Percentiles rank a stretch among this genome's conserved stretches.
These are phyloP conservation scores for Acacia acuminata DNA, from an alignment of 306 rosid species.

Conservation along the genomic window DNA sequence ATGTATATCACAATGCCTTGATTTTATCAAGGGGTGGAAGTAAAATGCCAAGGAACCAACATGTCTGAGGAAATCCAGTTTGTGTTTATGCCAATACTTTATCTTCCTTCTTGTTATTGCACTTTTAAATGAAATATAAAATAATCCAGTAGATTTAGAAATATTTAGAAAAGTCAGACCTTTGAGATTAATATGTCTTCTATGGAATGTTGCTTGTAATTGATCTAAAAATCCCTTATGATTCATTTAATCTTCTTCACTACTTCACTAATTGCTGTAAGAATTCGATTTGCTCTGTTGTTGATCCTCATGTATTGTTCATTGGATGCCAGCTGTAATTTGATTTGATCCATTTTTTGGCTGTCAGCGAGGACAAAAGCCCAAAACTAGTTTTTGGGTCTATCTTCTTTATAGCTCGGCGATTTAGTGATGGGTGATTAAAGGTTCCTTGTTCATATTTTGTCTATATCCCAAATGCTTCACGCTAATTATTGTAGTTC, in stretches of 20 bases:
- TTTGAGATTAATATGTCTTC: background rate
- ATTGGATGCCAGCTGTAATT: background rate
- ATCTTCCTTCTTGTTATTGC: background rate
- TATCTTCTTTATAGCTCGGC: background rate
- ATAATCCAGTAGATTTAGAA: background rate
- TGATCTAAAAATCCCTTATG: background rate
- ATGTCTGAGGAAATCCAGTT: background rate
- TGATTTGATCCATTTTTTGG: background rate
- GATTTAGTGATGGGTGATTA: background rate
- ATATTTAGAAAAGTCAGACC: background rate
- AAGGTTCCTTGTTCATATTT: background rate
- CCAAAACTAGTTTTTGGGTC: background rate
- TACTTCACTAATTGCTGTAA: background rate
- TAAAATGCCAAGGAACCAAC: conserved; percentile 2
- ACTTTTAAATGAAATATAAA: background rate
- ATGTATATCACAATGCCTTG: background rate
- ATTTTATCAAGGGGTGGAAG: conserved; percentile 6
- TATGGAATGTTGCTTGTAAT: background rate
- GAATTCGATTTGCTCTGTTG: background rate
- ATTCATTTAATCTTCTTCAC: background rate
- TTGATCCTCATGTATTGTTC: background rate
- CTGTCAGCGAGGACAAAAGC: background rate
- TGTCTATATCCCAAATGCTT: background rate
- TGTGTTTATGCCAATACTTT: background rate
- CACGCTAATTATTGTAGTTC: background rate